Evolutionary conservation across 2,329 filamentous ascomycete genomes (phyloP).

Genomic region (Colletotrichum destructivum): DNA sequence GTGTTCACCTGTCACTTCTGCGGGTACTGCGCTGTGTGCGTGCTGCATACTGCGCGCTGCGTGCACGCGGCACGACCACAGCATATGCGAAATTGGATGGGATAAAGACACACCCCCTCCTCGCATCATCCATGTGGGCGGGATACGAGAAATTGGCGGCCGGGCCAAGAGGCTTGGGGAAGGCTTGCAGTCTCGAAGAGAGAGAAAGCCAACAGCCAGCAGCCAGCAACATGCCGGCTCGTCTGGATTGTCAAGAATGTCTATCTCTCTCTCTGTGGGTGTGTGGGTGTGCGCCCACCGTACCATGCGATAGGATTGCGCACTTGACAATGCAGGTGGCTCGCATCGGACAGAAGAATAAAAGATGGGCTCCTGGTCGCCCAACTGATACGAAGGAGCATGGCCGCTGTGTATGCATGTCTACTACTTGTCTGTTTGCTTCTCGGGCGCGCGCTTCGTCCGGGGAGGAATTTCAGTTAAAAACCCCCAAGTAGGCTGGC

Average conservation of each 20-base stretch:
- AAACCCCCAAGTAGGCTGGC: constrained; percentile 1
- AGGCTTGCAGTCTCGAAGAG: constrained; percentile 17
- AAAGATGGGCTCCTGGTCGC: constrained; percentile 4
- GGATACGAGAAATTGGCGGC: constrained; percentile 37
- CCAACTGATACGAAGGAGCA: background rate
- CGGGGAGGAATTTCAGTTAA: background rate
- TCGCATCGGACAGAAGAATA: constrained; percentile 30
- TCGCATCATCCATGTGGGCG: constrained; percentile 15
- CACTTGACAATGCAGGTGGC: constrained; percentile 20
- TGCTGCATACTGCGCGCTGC: constrained; percentile 8
- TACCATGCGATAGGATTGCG: background rate
- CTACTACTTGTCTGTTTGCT: background rate
- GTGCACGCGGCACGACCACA: constrained; percentile 14
- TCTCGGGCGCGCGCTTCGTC: background rate
- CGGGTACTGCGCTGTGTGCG: background rate
- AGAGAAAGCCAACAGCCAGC: background rate
- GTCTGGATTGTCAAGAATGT: constrained; percentile 13
- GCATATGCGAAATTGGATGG: constrained; percentile 30
- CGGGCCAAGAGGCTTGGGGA: constrained; percentile 37
- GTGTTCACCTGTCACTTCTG: background rate
- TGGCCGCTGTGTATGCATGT: no score
- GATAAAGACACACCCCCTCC: constrained; percentile 29
- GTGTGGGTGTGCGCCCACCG: background rate
- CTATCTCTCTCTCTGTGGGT: background rate
- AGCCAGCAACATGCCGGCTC: constrained; percentile 29